Conservation (phyloP, 2,329 filamentous ascomycete species). For the Phialophora expanda region DNA sequence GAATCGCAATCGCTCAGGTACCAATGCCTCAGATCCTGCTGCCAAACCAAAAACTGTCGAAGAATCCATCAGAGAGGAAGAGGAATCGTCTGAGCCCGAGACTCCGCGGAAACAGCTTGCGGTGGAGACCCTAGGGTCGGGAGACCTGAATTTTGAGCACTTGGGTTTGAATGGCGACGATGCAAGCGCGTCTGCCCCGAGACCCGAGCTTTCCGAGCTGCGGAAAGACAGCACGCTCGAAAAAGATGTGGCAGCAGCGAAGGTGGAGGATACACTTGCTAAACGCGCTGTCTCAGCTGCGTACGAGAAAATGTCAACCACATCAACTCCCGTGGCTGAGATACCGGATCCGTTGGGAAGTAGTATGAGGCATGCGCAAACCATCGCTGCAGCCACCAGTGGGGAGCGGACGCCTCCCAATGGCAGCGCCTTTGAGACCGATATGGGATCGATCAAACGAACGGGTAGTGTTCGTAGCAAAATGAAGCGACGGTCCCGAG, state of each 20-base stretch:
- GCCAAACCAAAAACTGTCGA: slow-evolving; percentile 41
- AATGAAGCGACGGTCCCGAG: slow-evolving; percentile 73
- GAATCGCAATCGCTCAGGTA: slow-evolving; percentile 49
- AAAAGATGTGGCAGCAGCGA: slow-evolving; percentile 60
- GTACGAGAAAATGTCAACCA: slow-evolving; percentile 55
- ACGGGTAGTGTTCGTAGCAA: slow-evolving; percentile 72
- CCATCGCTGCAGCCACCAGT: slow-evolving; percentile 47
- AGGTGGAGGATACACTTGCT: slow-evolving; percentile 63
- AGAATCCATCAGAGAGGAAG: slow-evolving; percentile 39
- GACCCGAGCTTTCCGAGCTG: slow-evolving; percentile 44
- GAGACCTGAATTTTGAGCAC: slow-evolving; percentile 86
- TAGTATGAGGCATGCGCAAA: slow-evolving; percentile 38
- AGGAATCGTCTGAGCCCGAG: slow-evolving; percentile 46
- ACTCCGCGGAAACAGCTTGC: slow-evolving; percentile 71
- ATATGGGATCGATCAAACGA: slow-evolving; percentile 61
- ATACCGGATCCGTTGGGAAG: slow-evolving; percentile 46
- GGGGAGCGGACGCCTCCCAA: slow-evolving; percentile 68
- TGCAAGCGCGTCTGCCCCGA: slow-evolving; percentile 42
- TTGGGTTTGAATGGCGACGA: slow-evolving; percentile 67
- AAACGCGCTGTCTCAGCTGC: slow-evolving; percentile 66
- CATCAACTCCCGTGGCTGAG: slow-evolving; percentile 48
- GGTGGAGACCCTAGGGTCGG: slow-evolving; percentile 84
- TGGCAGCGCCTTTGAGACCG: slow-evolving; percentile 69
- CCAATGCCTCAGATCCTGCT: slow-evolving; percentile 44
- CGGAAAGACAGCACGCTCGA: slow-evolving; percentile 47